phyloP scores from a whole-genome alignment of 2,329 filamentous ascomycete genomes.

The Trichothecium sympodiale region DNA sequence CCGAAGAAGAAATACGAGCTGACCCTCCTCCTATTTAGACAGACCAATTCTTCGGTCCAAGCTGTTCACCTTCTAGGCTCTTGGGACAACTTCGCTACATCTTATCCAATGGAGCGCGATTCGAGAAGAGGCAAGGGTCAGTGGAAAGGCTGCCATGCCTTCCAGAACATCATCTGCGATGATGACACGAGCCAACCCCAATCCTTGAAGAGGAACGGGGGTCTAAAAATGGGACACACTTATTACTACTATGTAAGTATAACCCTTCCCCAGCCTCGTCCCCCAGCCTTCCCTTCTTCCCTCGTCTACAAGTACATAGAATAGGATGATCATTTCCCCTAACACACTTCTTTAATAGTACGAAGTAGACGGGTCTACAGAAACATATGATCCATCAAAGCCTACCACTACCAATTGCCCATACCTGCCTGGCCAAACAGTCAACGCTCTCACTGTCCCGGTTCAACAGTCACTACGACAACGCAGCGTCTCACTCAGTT shows the following conservation, averaged over 20 bases:
- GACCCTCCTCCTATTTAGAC: slow-evolving; percentile 27
- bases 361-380: slow-evolving; percentile 65
- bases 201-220: slow-evolving; percentile 52
- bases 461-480: slow-evolving; percentile 49
- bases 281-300: slow-evolving; percentile 1
- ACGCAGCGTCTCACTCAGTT: slow-evolving; percentile 56
- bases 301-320: slow-evolving; percentile 4
- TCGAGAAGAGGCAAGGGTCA: slow-evolving; percentile 59
- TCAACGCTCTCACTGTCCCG: slow-evolving; percentile 79
- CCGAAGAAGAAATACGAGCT: slow-evolving; percentile 9
- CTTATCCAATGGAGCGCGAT: slow-evolving; percentile 76
- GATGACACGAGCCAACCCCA: slow-evolving; percentile 38
- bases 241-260: slow-evolving; percentile 89
- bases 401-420: slow-evolving; percentile 73
- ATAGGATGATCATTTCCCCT: slow-evolving; percentile 3
- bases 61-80: slow-evolving; percentile 78
- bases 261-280: background rate
- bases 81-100: slow-evolving; percentile 84
- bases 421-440: slow-evolving; percentile 73
- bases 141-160: slow-evolving; percentile 82
- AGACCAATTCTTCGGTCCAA: slow-evolving; percentile 47
- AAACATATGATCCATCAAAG: slow-evolving; percentile 62
- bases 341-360: slow-evolving; percentile 43
- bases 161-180: slow-evolving; percentile 76
- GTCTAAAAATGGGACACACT: slow-evolving; percentile 80